Evolutionary conservation across 1,284 basidiomycete species (phyloP).

Genomic region (Cryptococcus sp.): DNA sequence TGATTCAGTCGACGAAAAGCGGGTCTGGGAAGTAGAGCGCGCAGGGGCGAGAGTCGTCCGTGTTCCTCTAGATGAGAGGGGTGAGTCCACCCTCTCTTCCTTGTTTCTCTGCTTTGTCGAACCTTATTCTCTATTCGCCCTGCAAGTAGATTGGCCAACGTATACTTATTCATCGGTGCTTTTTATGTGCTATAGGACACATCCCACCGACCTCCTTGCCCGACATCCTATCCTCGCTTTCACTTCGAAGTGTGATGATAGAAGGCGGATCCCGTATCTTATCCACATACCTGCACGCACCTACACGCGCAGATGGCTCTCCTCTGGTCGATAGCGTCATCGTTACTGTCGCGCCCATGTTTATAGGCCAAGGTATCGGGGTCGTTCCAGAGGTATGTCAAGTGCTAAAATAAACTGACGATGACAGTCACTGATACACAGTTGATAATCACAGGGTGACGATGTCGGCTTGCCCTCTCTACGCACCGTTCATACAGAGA

Average conservation of each 20-base stretch:
- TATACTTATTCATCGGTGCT: background rate
- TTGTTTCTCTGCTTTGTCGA: background rate
- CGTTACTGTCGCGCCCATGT: constrained; percentile 76
- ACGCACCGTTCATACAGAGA: constrained; percentile 40
- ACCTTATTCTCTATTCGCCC: background rate
- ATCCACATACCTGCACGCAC: constrained; percentile 64
- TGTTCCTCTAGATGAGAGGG: constrained; percentile 52
- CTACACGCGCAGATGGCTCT: constrained; percentile 40
- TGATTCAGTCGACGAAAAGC: constrained; percentile 30
- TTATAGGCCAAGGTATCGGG: constrained; percentile 74
- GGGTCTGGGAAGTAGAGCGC: constrained; percentile 36
- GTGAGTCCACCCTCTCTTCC: constrained; percentile 43
- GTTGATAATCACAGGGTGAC: constrained; percentile 19
- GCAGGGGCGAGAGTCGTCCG: constrained; percentile 48
- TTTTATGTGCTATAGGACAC: constrained; percentile 43
- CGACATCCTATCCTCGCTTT: constrained; percentile 57
- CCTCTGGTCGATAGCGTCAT: constrained; percentile 69
- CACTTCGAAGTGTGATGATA: constrained; percentile 81
- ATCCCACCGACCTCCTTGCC: constrained; percentile 62
- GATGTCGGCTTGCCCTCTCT: constrained; percentile 38
- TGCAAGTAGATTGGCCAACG: background rate
- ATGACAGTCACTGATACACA: background rate
- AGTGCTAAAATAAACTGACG: background rate
- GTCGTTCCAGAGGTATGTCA: constrained; percentile 42
- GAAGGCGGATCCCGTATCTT: constrained; percentile 90